Evolutionary conservation across 2,329 filamentous ascomycete species (phyloP).

Genomic region (Arthrobotrys entomopaga): DNA sequence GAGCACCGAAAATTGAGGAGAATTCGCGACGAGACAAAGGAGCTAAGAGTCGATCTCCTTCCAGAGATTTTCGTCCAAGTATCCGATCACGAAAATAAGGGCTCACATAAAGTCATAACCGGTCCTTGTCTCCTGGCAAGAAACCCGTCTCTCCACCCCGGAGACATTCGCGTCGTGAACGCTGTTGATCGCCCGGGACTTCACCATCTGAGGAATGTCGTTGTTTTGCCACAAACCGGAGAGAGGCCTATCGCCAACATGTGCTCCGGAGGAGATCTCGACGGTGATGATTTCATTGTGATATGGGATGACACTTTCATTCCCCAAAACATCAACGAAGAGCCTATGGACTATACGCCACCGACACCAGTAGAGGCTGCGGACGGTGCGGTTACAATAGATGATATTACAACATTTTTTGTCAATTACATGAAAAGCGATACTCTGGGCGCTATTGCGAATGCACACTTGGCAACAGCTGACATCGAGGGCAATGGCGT

Average conservation of each 20-base stretch:
- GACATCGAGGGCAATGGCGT: constrained; percentile 74
- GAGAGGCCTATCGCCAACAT: constrained; percentile 88
- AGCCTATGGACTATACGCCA: constrained; percentile 80
- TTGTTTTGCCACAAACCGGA: constrained; percentile 85
- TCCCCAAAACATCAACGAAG: constrained; percentile 74
- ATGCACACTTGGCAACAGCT: constrained; percentile 80
- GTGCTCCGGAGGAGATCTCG: constrained; percentile 94
- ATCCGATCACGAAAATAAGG: constrained; percentile 68
- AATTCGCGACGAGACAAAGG: constrained; percentile 60
- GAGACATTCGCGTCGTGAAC: constrained; percentile 86
- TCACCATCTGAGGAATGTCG: constrained; percentile 80
- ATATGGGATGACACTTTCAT: constrained; percentile 86
- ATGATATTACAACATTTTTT: constrained; percentile 85
- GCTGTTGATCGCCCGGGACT: constrained; percentile 81
- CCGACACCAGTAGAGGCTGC: constrained; percentile 66
- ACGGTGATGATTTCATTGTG: constrained; percentile 94
- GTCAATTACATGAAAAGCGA: constrained; percentile 94
- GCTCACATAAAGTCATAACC: constrained; percentile 72
- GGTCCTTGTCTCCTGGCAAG: constrained; percentile 85
- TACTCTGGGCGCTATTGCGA: constrained; percentile 79
- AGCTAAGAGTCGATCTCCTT: constrained; percentile 66
- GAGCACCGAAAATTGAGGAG: constrained; percentile 60
- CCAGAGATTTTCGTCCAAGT: constrained; percentile 93
- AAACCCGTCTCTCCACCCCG: constrained; percentile 92
- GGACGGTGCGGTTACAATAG: constrained; percentile 72